phyloP scores from a whole-genome alignment of 2,329 filamentous ascomycete species.

The Colletotrichum tabaci region DNA sequence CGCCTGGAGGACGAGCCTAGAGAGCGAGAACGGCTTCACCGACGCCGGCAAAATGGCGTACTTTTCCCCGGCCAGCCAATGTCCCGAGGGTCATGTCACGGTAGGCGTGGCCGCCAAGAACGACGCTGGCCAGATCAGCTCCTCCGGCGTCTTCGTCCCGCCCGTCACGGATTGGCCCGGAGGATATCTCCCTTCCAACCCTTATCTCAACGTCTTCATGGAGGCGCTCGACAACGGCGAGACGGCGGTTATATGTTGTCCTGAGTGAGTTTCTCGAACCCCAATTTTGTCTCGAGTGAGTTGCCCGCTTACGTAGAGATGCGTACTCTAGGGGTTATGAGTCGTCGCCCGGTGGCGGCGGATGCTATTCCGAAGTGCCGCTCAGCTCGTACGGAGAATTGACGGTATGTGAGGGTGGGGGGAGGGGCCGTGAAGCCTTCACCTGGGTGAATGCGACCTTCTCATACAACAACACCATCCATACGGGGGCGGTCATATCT shows the following conservation, averaged over 20 bases:
- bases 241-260: constrained; percentile 15
- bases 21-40: neutral
- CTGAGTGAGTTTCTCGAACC: constrained; percentile 3
- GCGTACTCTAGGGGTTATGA: neutral
- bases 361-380: constrained; percentile 13
- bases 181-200: neutral
- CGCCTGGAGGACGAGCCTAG: neutral
- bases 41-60: constrained; percentile 36
- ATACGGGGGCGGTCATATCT: neutral
- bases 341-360: neutral
- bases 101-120: constrained; percentile 40
- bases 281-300: neutral
- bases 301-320: neutral
- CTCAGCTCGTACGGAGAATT: neutral
- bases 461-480: constrained; percentile 12
- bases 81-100: constrained; percentile 46
- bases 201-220: constrained; percentile 25
- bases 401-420: neutral
- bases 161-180: neutral
- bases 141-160: constrained; percentile 23
- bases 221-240: constrained; percentile 7
- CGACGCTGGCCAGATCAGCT: constrained; percentile 13
- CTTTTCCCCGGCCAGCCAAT: constrained; percentile 46
- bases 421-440: neutral
- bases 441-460: constrained; percentile 6